Evolutionary conservation across 148 eudicot genomes (phyloP), one percentile per base, ranked within the genome.

Genomic region (Spergularia marina): DNA sequence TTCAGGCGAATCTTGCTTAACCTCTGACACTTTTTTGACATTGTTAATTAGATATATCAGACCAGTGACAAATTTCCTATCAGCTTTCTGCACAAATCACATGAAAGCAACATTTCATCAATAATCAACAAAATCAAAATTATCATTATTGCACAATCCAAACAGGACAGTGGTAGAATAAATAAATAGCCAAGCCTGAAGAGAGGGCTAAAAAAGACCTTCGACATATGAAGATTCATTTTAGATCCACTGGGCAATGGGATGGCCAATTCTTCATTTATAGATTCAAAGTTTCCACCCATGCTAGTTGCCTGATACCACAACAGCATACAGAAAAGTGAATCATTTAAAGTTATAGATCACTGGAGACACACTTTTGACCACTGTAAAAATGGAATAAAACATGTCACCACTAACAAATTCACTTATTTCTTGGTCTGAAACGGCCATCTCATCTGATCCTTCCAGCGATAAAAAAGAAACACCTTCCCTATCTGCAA

Each of bases 141-240:
- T 7, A 17, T 10, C 57, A 23, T 12, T 12, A 47, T 40, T 5
- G 10, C 15, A 62, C 52, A 52, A 66, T 66, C 57, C 18, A 10
- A 57, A 14, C 6, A 30, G 59, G 21, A 62, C 5, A 63, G 65
- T 41, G 56, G 40, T 47, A 17, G 5, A 23, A 74, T 16, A 18
- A 41, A 14, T 47, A 65, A 39, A n/a, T 47, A 40, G 30, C n/a
- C 12, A 12, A 11, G 36, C 25, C 52, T 15, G 47, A 53, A 51
- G 12, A 25, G 66, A 47, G 13, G 9, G 18, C 62, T n/a, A 25
- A 65, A 68, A 20, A 51, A 76, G 47, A 95, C 99, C 99, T 92
- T 89, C 67, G 91, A 82, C 86, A 96, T 72, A 75, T 86, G 88
- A 85, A 96, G 90, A 79, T 76, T 87, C 87, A 96, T 25, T 73